These are phyloP conservation scores for Aspergillus fijiensis DNA, from an alignment of 2,329 filamentous ascomycete species.

Conservation along the genomic window DNA sequence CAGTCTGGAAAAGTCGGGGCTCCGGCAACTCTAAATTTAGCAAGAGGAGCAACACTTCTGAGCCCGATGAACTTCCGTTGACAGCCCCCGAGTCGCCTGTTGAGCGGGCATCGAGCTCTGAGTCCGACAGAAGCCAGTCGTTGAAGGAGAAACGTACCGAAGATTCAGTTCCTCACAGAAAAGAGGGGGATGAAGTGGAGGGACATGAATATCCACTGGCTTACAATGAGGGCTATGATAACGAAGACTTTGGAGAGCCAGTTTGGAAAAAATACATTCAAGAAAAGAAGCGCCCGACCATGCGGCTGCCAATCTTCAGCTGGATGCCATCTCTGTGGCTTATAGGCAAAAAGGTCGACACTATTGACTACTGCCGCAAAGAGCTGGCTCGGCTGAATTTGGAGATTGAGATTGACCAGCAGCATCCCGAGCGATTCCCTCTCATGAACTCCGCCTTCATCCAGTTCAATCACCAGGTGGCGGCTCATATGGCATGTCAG, in stretches of 20 bases:
- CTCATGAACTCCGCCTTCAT: constrained; percentile 96
- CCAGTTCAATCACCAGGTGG: constrained; percentile 96
- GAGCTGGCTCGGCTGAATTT: constrained; percentile 84
- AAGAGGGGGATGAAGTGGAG: constrained; percentile 27
- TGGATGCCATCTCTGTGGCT: constrained; percentile 80
- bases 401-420: constrained; percentile 89
- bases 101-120: constrained; percentile 8
- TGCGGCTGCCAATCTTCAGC: constrained; percentile 66
- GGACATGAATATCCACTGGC: constrained; percentile 59
- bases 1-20: constrained; percentile 34
- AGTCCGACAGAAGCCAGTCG: constrained; percentile 6
- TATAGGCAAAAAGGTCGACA: constrained; percentile 87
- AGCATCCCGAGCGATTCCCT: constrained; percentile 79
- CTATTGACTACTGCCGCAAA: constrained; percentile 84
- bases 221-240: constrained; percentile 61
- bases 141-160: constrained; percentile 15
- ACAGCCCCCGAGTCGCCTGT: constrained; percentile 33
- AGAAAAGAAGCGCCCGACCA: constrained; percentile 79
- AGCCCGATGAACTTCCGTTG: constrained; percentile 39
- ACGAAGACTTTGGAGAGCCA: constrained; percentile 63
- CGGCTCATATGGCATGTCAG: constrained; percentile 97
- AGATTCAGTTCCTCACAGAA: constrained; percentile 12
- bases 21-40: constrained; percentile 31
- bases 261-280: constrained; percentile 82
- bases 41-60: constrained; percentile 20